phyloP scores from a whole-genome alignment of 1,139 yeast species.

The Candida pseudocylindracea region DNA sequence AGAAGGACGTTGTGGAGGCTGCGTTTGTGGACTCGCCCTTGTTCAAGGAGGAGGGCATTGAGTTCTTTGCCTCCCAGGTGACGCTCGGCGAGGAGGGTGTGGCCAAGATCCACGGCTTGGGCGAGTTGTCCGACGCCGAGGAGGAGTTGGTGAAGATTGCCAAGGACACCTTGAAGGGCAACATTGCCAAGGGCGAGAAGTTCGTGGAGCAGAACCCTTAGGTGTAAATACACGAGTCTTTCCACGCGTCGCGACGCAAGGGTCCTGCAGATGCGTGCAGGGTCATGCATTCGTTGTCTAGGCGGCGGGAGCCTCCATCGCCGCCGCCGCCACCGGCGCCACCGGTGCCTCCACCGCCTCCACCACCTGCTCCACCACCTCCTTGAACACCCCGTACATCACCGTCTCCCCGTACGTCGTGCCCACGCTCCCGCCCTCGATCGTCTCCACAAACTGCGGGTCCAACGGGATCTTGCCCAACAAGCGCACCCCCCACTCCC shows the following conservation, averaged over 20 bases:
- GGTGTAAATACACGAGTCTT: slow-evolving; percentile 5
- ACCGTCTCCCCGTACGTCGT: slow-evolving; percentile 4
- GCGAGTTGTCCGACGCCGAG: slow-evolving; percentile 32
- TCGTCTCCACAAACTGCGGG: slow-evolving; percentile 69
- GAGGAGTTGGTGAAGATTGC: slow-evolving; percentile 30
- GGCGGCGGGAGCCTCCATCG: too few species aligned
- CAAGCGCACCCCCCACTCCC: slow-evolving; percentile 35
- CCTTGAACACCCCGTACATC: slow-evolving; percentile 14
- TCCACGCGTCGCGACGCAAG: too few species aligned
- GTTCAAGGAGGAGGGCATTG: slow-evolving; percentile 20
- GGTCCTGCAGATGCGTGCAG: too few species aligned
- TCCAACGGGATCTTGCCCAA: slow-evolving; percentile 86
- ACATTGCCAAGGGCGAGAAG: slow-evolving; percentile 36
- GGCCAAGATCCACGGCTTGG: slow-evolving; percentile 27
- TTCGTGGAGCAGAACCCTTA: slow-evolving; percentile 27
- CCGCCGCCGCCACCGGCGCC: slow-evolving; percentile 8
- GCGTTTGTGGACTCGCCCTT: slow-evolving; percentile 23
- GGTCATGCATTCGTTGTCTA: too few species aligned
- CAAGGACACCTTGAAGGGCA: slow-evolving; percentile 29
- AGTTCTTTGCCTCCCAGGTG: slow-evolving; percentile 45
- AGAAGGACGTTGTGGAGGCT: slow-evolving; percentile 23
- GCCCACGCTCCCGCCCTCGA: slow-evolving; percentile 31
- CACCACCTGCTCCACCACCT: slow-evolving; percentile 21
- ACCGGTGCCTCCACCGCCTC: slow-evolving; percentile 2
- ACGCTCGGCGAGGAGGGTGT: slow-evolving; percentile 37